Percentiles rank a stretch among this genome's conserved stretches.
Conservation (phyloP, 2,329 filamentous ascomycete species). For the Talaromyces sp. region DNA sequence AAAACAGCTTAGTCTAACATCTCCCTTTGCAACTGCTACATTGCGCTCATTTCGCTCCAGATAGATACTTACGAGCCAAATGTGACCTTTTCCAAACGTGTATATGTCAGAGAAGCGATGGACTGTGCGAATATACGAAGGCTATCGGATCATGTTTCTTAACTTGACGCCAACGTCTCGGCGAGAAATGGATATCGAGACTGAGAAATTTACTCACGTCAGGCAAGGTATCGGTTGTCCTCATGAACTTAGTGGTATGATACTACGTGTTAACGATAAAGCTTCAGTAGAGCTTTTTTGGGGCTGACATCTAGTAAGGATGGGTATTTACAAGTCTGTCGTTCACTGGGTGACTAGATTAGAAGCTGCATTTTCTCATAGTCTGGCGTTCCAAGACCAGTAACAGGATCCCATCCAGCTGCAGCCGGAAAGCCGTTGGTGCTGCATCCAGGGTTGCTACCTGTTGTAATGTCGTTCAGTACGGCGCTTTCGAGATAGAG, state of each 20-base stretch:
- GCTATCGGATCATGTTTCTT: no score
- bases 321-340: not conserved
- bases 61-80: no score
- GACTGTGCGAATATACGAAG: no score
- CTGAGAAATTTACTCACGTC: no score
- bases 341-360: not conserved
- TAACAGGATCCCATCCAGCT: slow-evolving; percentile 32
- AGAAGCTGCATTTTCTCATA: slow-evolving; percentile 1
- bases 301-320: not conserved
- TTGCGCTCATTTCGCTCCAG: no score
- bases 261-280: not conserved
- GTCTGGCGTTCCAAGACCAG: slow-evolving; percentile 28
- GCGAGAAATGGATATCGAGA: not conserved
- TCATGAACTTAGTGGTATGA: not conserved
- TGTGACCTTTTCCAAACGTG: no score
- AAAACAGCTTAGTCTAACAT: not conserved
- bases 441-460: slow-evolving; percentile 47
- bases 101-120: no score
- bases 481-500: slow-evolving; percentile 48
- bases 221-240: not conserved
- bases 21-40: no score
- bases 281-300: not conserved
- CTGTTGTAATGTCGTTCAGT: slow-evolving; percentile 48
- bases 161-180: no score
- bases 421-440: slow-evolving; percentile 14